A percentile compares a stretch with the other conserved stretches of the same genome.
Conservation (phyloP, 345 rosid species). For the Firmiana major region DNA sequence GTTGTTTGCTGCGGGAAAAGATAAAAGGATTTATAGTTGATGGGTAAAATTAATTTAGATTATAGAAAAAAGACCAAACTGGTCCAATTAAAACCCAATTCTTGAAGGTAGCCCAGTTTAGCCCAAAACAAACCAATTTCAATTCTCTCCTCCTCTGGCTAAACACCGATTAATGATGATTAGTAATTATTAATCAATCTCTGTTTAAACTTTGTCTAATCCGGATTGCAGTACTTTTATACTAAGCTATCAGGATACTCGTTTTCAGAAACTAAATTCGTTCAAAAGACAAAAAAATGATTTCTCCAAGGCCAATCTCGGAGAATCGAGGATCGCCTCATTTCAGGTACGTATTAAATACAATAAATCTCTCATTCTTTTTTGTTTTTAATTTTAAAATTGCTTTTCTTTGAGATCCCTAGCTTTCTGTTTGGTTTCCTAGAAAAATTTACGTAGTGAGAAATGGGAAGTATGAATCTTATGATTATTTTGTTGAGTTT, state of each 20-base stretch:
- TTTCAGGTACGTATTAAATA: slow-evolving; percentile 42
- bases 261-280: background rate
- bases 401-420: slow-evolving; percentile 13
- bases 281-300: slow-evolving; percentile 34
- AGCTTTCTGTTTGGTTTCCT: slow-evolving; percentile 14
- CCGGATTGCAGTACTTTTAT: background rate
- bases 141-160: background rate
- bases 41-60: too few relatives aligned
- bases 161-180: background rate
- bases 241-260: background rate
- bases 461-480: background rate
- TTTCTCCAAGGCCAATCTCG: slow-evolving; percentile 66
- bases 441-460: background rate
- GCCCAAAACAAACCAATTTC: background rate
- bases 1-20: too few relatives aligned
- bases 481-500: background rate
- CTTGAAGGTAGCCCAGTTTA: background rate
- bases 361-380: background rate
- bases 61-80: background rate
- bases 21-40: too few relatives aligned
- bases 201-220: background rate
- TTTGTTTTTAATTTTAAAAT: background rate
- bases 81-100: background rate
- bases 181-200: background rate
- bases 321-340: slow-evolving; percentile 82